These are phyloP conservation scores for Metschnikowia similis DNA, from an alignment of 805 yeast species.

Conservation along the genomic window DNA sequence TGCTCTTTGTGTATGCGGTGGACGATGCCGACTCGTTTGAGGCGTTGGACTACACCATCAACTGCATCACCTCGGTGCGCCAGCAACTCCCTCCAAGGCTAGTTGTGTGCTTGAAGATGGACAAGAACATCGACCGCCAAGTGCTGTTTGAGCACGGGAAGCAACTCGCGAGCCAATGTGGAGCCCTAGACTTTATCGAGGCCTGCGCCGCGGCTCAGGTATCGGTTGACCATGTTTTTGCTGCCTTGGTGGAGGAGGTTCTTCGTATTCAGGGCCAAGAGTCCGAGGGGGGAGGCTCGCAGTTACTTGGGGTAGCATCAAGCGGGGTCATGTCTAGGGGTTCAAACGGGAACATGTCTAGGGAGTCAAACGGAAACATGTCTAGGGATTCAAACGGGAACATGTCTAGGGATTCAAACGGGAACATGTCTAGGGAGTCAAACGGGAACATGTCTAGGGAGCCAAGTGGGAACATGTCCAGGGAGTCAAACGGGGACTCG, in stretches of 20 bases:
- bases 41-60: constrained; percentile 25
- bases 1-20: constrained; percentile 29
- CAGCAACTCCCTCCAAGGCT: constrained; percentile 27
- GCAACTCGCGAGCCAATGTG: constrained; percentile 22
- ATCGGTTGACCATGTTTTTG: constrained; percentile 25
- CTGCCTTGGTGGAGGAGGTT: constrained; percentile 20
- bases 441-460: too few species aligned
- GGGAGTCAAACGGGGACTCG: too few species aligned
- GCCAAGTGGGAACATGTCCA: too few species aligned
- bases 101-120: constrained; percentile 30
- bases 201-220: constrained; percentile 21
- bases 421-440: too few species aligned
- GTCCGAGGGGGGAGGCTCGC: too few species aligned
- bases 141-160: constrained; percentile 28
- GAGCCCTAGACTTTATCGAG: constrained; percentile 28
- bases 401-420: too few species aligned
- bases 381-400: too few species aligned
- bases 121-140: constrained; percentile 22
- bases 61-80: constrained; percentile 21
- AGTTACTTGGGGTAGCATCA: too few species aligned
- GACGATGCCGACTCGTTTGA: constrained; percentile 24
- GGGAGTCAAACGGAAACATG: too few species aligned
- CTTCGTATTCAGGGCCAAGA: constrained; percentile 4
- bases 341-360: too few species aligned
- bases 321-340: too few species aligned